phyloP scores from a whole-genome alignment of 352 stramenopile species.

The Pythium apleroticum region DNA sequence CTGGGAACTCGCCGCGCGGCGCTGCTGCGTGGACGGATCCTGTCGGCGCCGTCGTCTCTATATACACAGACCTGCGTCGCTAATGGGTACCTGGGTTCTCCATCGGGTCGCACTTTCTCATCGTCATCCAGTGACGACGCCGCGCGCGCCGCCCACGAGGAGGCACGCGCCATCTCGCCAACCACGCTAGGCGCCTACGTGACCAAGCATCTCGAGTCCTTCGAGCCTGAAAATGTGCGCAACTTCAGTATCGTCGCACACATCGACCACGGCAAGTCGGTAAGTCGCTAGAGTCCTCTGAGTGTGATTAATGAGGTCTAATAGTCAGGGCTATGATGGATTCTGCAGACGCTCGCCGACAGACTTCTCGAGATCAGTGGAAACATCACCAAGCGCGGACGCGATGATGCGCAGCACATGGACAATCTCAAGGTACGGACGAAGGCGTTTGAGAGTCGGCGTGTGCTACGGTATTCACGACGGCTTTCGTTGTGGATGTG shows the following conservation, averaged over 20 bases:
- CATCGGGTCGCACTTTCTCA: neutral
- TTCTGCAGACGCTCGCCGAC: constrained; percentile 82
- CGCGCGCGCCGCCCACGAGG: constrained; percentile 4
- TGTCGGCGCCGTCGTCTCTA: neutral
- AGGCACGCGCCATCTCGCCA: constrained; percentile 33
- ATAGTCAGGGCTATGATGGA: no score
- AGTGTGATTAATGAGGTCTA: neutral
- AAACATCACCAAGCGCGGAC: constrained; percentile 86
- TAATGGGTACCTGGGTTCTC: no score
- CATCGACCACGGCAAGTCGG: constrained; percentile 92
- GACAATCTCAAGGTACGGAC: constrained; percentile 89
- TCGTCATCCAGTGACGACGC: neutral
- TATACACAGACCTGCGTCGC: neutral
- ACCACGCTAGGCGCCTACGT: constrained; percentile 61
- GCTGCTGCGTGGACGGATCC: constrained; percentile 10
- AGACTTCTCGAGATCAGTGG: constrained; percentile 87
- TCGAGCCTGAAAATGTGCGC: constrained; percentile 77
- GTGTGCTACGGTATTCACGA: neutral
- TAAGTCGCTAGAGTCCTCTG: constrained; percentile 25
- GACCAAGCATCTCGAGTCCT: constrained; percentile 51
- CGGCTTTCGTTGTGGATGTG: neutral
- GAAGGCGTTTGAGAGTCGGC: neutral
- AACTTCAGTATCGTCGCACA: constrained; percentile 92
- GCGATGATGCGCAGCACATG: constrained; percentile 81
- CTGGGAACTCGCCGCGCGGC: constrained; percentile 10